A percentile compares a stretch with the other conserved stretches of the same genome.
Evolutionary conservation across 2,329 filamentous ascomycete genomes (phyloP).

Genomic region (Verticillium nonalfalfae): DNA sequence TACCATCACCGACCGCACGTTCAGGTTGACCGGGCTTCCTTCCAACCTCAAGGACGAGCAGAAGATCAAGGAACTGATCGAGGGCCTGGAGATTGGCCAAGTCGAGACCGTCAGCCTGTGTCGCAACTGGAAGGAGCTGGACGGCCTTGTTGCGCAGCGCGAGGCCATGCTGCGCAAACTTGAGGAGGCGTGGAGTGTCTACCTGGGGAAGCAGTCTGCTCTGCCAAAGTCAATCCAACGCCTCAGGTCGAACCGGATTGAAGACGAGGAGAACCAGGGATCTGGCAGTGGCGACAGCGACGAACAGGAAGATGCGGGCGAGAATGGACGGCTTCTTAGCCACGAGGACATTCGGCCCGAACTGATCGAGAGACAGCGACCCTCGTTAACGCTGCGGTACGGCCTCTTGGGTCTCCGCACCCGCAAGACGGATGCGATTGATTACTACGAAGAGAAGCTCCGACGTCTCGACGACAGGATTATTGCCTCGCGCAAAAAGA

Average conservation of each 20-base stretch:
- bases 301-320: conserved; percentile 39
- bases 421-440: conserved; percentile 78
- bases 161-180: conserved; percentile 61
- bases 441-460: conserved; percentile 87
- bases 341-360: conserved; percentile 13
- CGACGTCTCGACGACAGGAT: conserved; percentile 74
- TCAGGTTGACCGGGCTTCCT: conserved; percentile 86
- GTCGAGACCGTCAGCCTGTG: conserved; percentile 86
- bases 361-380: conserved; percentile 42
- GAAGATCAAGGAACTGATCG: conserved; percentile 79
- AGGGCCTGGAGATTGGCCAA: conserved; percentile 80
- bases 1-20: conserved; percentile 92
- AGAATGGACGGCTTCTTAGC: conserved; percentile 53
- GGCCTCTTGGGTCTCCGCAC: conserved; percentile 68
- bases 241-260: conserved; percentile 10
- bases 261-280: conserved; percentile 17
- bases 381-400: conserved; percentile 70
- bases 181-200: conserved; percentile 77
- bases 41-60: conserved; percentile 70
- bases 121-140: conserved; percentile 78
- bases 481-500: conserved; percentile 59
- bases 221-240: conserved; percentile 26
- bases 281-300: conserved; percentile 22
- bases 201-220: conserved; percentile 51
- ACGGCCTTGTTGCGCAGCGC: conserved; percentile 53